Evolutionary conservation across 257 asterid genomes (phyloP), one percentile per base, ranked within the genome.

Genomic region (Capsicum pubescens): DNA sequence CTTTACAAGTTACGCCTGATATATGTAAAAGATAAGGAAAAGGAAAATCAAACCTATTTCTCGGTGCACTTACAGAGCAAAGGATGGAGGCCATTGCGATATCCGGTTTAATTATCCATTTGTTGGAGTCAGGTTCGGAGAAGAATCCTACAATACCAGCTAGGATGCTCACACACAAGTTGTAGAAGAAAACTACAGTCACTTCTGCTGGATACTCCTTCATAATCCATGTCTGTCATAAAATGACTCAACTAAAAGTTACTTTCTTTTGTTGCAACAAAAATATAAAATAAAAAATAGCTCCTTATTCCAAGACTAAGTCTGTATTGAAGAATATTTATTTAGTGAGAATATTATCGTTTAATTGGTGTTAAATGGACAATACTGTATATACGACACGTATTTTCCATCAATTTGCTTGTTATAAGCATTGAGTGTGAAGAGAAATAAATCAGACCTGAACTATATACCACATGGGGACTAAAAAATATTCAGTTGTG

Each of bases 381-480:
- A 16, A 8, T 8, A 3, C 8, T 26, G 3, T 26, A 26, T 6
- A 11, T 64, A 64, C 13, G 19, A 67, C 74, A 35, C 4, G 21
- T 67, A 14, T 7, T 14, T 15, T 56, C 42, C 63, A 21, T 13
- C 7, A 9, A 81, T 32, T 64, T 61, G 19, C 17, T 35, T 17
- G 60, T 39, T 46, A 58, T 32, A 67, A 58, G 64, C 57, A 14
- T 26, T 6, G 50, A 66, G 19, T 14, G 61, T 3, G 32, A 68
- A 57, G 56, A 77, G 15, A 10, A 21, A 1, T 44, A 35, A 11
- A 26, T 71, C 80, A 81, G 14, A 95, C 99, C 97, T 92, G 95
- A 82, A 95, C 87, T 71, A 95, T 95, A 91, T 95, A 95, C 98
- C 98, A 95, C 52, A 95, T 92, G 1, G 99, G 98, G 26, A 93